A percentile compares a stretch with the other conserved stretches of the same genome.
Evolutionary conservation across 495 filamentous ascomycete species (phyloP).

Genomic region (Hyaloscypha hepaticicola): DNA sequence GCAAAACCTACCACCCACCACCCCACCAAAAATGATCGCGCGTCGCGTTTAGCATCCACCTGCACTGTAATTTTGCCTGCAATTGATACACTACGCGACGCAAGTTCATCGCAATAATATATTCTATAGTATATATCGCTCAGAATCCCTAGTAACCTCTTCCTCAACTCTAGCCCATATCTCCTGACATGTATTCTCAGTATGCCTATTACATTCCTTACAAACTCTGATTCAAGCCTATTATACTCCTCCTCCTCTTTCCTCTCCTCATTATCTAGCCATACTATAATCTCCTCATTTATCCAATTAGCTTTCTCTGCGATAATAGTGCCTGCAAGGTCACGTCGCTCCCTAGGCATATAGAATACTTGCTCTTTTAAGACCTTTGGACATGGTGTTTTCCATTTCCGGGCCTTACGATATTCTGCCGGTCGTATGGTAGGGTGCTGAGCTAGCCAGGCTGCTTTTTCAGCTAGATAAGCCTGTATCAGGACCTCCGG

Average conservation of each 20-base stretch:
- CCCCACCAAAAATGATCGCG: too few relatives aligned
- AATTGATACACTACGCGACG: background rate
- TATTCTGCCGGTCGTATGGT: constrained; percentile 9
- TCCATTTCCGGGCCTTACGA: constrained; percentile 11
- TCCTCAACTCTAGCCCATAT: constrained; percentile 16
- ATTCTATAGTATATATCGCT: constrained; percentile 4
- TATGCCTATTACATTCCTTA: constrained; percentile 2
- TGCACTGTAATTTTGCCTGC: too few relatives aligned
- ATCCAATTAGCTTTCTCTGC: constrained; percentile 9
- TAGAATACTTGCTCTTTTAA: constrained; percentile 4
- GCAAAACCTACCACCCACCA: too few relatives aligned
- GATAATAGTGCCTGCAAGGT: constrained; percentile 11
- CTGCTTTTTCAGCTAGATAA: constrained; percentile 15
- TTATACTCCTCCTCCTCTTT: constrained; percentile 5
- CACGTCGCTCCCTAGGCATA: constrained; percentile 14
- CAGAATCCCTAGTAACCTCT: constrained; percentile 18
- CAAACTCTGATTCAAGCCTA: constrained; percentile 11
- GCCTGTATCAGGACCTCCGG: background rate
- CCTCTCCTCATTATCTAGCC: constrained; percentile 3
- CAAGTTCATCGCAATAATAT: background rate
- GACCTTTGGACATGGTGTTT: constrained; percentile 9
- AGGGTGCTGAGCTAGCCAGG: constrained; percentile 16
- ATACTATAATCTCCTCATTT: background rate
- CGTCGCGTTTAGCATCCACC: too few relatives aligned
- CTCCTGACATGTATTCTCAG: constrained; percentile 3